Base-by-base conservation (phyloP, 2,329 filamentous ascomycete genomes). In the Trichoderma sp. region DNA sequence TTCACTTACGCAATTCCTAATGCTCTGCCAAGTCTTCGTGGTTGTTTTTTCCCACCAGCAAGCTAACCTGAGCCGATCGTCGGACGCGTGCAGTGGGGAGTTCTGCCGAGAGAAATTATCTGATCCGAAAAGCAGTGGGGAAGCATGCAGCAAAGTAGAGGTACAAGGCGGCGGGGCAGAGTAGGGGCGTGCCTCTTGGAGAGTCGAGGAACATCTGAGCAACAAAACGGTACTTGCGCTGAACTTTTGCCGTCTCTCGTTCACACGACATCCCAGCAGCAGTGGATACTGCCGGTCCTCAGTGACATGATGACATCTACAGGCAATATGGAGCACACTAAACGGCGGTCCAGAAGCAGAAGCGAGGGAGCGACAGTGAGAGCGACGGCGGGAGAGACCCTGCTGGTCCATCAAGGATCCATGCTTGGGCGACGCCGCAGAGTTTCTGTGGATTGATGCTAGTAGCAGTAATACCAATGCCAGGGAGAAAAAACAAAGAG, bases 81-180 rank as follows among this genome's bases (percentile, higher is more conserved):
- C 65, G 65, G 65, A 68, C 47, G 57, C 56, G 33, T 8, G 10
- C 14, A 24, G 64, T 67, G 64, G 64, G 49, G 64, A 58, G 16
- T 37, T 37, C 37, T 56, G 68, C 72, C 70, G 69, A 71, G 68
- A 69, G 74, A 72, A 75, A 76, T 80, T 80, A 80, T 80, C 78
- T 78, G 78, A 80, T 80, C 78, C 77, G 75, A 76, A 53, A 33
- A 57, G 24, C 21, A 43, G 73, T 69, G 60, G 58, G 33, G 60
- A 58, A 58, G 27, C 33, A 66, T 35, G 27, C 40, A 37, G 21
- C 19, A 3, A 65, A 40, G 67, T 71, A 71, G 33, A 35, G 56
- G 65, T 55, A 61, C 65, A 68, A 60, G 58, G 35, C 27, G 43
- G 55, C 52, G 31, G 43, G 37, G 43, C 13, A 31, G 37, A 24